Evolutionary conservation across 2,329 filamentous ascomycete species (phyloP), one percentile per base, ranked within the genome.

Genomic region (Trichoderma pleuroti): DNA sequence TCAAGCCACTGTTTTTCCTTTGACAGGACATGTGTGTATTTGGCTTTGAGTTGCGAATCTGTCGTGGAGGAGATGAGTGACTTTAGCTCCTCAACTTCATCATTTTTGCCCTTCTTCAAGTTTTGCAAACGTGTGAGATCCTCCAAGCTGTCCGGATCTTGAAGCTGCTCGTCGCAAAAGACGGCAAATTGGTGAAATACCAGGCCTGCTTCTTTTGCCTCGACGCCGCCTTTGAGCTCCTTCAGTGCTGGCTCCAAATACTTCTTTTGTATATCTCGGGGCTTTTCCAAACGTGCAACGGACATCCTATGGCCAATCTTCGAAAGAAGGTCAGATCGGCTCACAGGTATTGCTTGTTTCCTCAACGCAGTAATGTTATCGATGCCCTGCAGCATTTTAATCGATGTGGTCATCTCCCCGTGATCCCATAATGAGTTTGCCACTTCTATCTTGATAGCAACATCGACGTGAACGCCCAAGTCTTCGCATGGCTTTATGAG

Each of bases 171-270:
- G 78, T 99, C 95, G 76, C 97, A 99, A 78, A 99, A 99, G 65
- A 90, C 88, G 30, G 97, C 96, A 79, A 98, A 98, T 76, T 97
- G 93, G 78, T 98, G 94, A 76, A 94, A 98, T 1, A 98, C 96
- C 74, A 93, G 87, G 1, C 94, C 94, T 2, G 94, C 92, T 72
- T 95, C 92, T 57, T 87, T 85, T 1, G 92, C 92, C 67, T 90
- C 86, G 6, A 82, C 86, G 59, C 87, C 86, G 2, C 90, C 90
- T 75, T 89, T 91, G 9, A 99, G 84, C 77, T 97, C 93, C 74
- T 90, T 90, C 32, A 98, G 89, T 0, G 96, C 94, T 26, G 93
- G 93, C 68, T 91, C 88, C 0, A 99, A 86, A 76, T 98, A 98
- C 42, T 92, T 90, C 74, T 91, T 90, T 74, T 98, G 93, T 72